These are phyloP conservation scores for Apiospora arundinis DNA, from an alignment of 2,329 filamentous ascomycete genomes.

Conservation along the genomic window DNA sequence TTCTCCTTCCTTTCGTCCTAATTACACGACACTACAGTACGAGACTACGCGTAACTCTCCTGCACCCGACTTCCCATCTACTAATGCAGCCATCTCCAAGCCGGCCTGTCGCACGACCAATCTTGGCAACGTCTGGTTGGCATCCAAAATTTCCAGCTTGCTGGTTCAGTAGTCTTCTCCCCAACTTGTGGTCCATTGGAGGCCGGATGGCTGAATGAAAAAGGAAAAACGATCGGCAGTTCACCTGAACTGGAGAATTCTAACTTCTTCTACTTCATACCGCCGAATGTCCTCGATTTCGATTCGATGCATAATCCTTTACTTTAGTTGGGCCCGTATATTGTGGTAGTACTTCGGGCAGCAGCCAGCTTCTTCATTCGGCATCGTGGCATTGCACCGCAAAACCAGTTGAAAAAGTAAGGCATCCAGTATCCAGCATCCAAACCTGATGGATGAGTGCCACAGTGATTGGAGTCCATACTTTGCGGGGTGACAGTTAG, in stretches of 20 bases:
- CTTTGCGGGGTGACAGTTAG: conserved; percentile 5
- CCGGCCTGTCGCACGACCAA: conserved; percentile 11
- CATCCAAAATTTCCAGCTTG: not conserved
- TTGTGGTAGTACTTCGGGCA: not conserved
- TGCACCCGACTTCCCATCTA: not conserved
- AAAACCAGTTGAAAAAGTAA: not conserved
- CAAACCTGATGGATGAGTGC: not conserved
- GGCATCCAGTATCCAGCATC: not conserved
- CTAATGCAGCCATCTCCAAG: conserved; percentile 1
- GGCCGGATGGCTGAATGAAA: not conserved
- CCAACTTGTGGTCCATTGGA: not conserved
- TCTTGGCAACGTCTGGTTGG: not conserved
- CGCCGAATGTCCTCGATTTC: not conserved
- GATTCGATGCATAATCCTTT: not conserved
- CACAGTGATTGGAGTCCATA: not conserved
- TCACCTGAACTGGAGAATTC: not conserved
- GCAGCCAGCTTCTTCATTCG: not conserved
- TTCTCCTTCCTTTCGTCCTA: not conserved
- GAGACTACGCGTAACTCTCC: not conserved
- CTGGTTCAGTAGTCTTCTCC: not conserved
- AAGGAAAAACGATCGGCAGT: not conserved
- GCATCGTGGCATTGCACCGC: not conserved
- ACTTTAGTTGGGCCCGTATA: not conserved
- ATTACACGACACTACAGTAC: not conserved
- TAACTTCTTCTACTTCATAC: not conserved